These are phyloP conservation scores for Yamadazyma blattariae DNA, from an alignment of 1,139 yeast genomes.

Conservation along the genomic window DNA sequence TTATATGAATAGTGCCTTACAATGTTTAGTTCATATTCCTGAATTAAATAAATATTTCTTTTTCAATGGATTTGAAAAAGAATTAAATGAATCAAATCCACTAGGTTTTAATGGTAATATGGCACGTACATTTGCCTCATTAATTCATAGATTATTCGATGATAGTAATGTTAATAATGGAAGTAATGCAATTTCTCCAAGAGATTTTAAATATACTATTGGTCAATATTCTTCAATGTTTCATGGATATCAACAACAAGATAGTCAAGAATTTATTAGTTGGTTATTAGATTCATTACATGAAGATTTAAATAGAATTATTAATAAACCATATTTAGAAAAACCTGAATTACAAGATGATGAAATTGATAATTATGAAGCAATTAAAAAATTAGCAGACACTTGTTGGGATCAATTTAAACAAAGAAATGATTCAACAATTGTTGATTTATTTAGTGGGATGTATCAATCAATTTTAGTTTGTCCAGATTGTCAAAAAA, in stretches of 20 bases:
- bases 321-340: slow-evolving; percentile 80
- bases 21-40: slow-evolving; percentile 84
- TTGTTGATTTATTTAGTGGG: slow-evolving; percentile 86
- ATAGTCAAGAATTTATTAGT: slow-evolving; percentile 91
- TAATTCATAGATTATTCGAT: slow-evolving; percentile 59
- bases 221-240: slow-evolving; percentile 83
- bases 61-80: slow-evolving; percentile 58
- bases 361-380: slow-evolving; percentile 52
- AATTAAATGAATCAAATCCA: slow-evolving; percentile 69
- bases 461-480: slow-evolving; percentile 83
- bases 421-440: slow-evolving; percentile 78
- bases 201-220: slow-evolving; percentile 74
- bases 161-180: slow-evolving; percentile 9
- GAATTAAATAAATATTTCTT: slow-evolving; percentile 76
- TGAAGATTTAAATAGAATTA: slow-evolving; percentile 85
- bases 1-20: slow-evolving; percentile 95
- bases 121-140: slow-evolving; percentile 69
- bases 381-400: slow-evolving; percentile 61
- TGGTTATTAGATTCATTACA: slow-evolving; percentile 89
- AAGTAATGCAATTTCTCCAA: slow-evolving; percentile 49
- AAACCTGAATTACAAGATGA: slow-evolving; percentile 78
- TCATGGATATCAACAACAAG: slow-evolving; percentile 89
- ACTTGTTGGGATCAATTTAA: slow-evolving; percentile 82
- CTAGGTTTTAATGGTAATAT: slow-evolving; percentile 82
- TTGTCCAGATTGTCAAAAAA: slow-evolving; percentile 81